phyloP scores from a whole-genome alignment of 2,329 filamentous ascomycete species.

The Pyrenophora seminiperda region DNA sequence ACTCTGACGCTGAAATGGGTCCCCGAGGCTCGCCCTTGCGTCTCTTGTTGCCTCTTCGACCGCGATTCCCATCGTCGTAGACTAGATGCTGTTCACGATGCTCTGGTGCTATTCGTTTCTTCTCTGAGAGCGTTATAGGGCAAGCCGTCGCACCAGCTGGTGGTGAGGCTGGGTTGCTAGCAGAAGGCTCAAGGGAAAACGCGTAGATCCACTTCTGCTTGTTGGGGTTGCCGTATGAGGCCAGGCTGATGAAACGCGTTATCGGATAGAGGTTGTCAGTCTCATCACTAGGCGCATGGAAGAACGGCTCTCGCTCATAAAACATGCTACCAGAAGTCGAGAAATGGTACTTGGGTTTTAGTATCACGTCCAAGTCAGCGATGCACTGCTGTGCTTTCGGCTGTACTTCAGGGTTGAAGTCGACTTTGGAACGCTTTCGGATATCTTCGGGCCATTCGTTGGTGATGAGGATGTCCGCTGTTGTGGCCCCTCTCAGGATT shows the following conservation, averaged over 20 bases:
- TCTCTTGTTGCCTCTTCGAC: constrained; percentile 49
- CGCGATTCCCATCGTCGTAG: constrained; percentile 43
- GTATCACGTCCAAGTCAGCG: constrained; percentile 73
- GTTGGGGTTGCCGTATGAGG: constrained; percentile 72
- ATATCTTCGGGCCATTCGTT: constrained; percentile 81
- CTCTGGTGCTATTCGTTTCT: constrained; percentile 61
- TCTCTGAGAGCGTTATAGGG: constrained; percentile 65
- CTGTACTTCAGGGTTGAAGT: constrained; percentile 60
- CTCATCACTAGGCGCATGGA: constrained; percentile 63
- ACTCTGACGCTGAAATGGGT: constrained; percentile 67
- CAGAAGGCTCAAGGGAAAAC: constrained; percentile 65
- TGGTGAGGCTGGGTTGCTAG: constrained; percentile 64
- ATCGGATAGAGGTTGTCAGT: constrained; percentile 62
- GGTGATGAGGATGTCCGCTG: constrained; percentile 85
- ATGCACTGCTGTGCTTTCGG: constrained; percentile 68
- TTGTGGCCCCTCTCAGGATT: constrained; percentile 74
- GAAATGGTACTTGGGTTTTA: constrained; percentile 94
- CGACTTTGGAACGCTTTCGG: constrained; percentile 68
- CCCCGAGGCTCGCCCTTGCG: constrained; percentile 41
- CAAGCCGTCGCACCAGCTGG: constrained; percentile 76
- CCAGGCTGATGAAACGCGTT: constrained; percentile 90
- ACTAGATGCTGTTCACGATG: constrained; percentile 45
- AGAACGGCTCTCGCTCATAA: constrained; percentile 92
- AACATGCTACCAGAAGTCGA: constrained; percentile 72
- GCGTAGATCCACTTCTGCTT: constrained; percentile 85